Evolutionary conservation across 192 early-diverging fungal genomes (phyloP).

Genomic region (Linnemannia exigua): DNA sequence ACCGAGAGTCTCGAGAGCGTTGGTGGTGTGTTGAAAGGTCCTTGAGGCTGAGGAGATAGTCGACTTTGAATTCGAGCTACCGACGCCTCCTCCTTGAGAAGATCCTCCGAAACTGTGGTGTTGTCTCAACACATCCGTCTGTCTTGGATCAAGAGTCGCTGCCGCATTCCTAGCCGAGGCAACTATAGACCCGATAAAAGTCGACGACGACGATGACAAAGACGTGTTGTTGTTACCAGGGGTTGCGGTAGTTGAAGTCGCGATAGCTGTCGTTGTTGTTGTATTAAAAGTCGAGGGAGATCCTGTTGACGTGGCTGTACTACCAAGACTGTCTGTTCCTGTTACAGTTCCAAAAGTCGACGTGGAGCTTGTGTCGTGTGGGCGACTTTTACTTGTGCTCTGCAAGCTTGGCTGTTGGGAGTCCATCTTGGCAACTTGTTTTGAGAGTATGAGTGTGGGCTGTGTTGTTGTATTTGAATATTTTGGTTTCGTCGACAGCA

Average conservation of each 20-base stretch:
- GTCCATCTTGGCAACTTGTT: slow-evolving; percentile 22
- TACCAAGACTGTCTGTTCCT: background rate
- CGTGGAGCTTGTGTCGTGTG: slow-evolving; percentile 12
- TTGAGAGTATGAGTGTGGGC: background rate
- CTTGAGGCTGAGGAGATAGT: slow-evolving; percentile 17
- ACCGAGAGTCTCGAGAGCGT: slow-evolving; percentile 29
- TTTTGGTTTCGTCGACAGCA: background rate
- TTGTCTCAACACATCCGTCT: slow-evolving; percentile 10
- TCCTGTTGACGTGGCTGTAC: background rate
- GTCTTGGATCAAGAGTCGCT: slow-evolving; percentile 41
- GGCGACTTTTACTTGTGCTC: background rate
- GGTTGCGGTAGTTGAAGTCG: background rate
- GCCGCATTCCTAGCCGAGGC: slow-evolving; percentile 31
- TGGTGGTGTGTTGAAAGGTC: slow-evolving; percentile 37
- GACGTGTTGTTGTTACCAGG: background rate
- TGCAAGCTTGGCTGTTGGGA: slow-evolving; percentile 19
- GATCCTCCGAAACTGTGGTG: slow-evolving; percentile 23
- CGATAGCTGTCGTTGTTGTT: background rate
- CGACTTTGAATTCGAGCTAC: slow-evolving; percentile 20
- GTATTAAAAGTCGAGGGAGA: background rate
- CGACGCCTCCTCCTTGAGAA: background rate
- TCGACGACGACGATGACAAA: background rate
- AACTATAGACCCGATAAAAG: slow-evolving; percentile 25
- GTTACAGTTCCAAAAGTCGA: slow-evolving; percentile 8
- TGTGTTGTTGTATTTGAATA: background rate